Percentiles rank a stretch among this genome's conserved stretches.
Conservation (phyloP, 768 basidiomycete species). For the Suillus lakei region DNA sequence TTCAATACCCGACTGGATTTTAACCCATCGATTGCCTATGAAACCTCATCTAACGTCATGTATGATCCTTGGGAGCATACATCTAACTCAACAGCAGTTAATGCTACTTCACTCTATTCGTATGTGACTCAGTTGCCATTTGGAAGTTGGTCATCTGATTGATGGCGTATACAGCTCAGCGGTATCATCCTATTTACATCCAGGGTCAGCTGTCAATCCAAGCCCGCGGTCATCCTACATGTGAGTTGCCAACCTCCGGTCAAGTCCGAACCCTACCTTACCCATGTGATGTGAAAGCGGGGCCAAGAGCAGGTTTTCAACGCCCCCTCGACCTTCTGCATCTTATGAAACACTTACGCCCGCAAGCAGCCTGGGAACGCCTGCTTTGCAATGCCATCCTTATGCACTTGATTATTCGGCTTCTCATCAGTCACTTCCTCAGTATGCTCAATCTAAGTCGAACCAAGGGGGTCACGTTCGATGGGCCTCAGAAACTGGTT, state of each 20-base stretch:
- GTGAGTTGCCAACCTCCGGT: conserved; percentile 24
- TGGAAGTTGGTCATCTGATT: conserved; percentile 1
- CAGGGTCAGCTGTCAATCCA: conserved; percentile 11
- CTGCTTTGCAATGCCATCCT: conserved; percentile 5
- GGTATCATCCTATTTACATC: conserved; percentile 52
- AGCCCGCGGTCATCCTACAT: conserved; percentile 18
- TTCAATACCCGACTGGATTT: conserved; percentile 36
- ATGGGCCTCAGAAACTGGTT: conserved; percentile 29
- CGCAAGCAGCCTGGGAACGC: conserved; percentile 13
- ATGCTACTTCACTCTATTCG: conserved; percentile 61
- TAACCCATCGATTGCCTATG: conserved; percentile 55
- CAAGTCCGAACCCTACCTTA: background rate
- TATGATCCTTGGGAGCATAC: conserved; percentile 11
- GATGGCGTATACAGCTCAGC: conserved; percentile 45
- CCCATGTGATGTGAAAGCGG: conserved; percentile 2
- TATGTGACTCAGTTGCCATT: conserved; percentile 28
- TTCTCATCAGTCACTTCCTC: conserved; percentile 10
- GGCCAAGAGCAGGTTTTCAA: conserved; percentile 10
- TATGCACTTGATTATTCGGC: background rate
- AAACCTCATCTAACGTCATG: conserved; percentile 18
- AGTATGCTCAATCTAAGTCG: conserved; percentile 3
- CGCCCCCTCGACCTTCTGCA: conserved; percentile 17
- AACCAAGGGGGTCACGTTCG: conserved; percentile 14
- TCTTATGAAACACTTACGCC: conserved; percentile 2
- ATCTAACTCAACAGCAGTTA: conserved; percentile 18